A percentile compares a stretch with the other conserved stretches of the same genome.
These are phyloP conservation scores for Darksidea phi DNA, from an alignment of 495 filamentous ascomycete species.

Conservation along the genomic window DNA sequence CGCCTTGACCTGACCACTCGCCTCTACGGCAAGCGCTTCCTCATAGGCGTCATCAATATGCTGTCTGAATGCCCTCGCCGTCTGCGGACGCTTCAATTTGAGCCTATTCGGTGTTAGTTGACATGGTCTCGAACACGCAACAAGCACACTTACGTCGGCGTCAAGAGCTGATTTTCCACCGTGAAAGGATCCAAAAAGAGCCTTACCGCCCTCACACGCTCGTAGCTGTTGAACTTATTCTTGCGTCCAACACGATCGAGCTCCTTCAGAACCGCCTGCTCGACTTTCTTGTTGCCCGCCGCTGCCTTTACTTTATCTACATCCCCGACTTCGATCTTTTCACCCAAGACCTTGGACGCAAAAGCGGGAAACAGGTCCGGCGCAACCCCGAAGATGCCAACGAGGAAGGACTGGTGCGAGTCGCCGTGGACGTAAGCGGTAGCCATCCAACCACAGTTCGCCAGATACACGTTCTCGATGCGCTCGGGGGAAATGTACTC, in stretches of 20 bases:
- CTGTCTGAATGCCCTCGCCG: slow-evolving; percentile 70
- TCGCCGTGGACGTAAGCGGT: slow-evolving; percentile 92
- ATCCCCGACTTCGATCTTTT: slow-evolving; percentile 61
- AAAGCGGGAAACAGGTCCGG: slow-evolving; percentile 77
- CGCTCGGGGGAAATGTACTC: slow-evolving; percentile 98
- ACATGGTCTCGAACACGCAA: neutral
- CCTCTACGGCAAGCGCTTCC: slow-evolving; percentile 48
- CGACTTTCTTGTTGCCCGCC: slow-evolving; percentile 64
- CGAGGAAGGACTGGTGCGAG: slow-evolving; percentile 74
- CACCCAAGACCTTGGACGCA: slow-evolving; percentile 69
- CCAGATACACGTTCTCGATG: slow-evolving; percentile 89
- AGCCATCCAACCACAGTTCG: slow-evolving; percentile 70
- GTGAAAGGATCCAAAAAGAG: slow-evolving; percentile 87
- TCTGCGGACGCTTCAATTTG: slow-evolving; percentile 90
- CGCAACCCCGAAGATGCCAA: slow-evolving; percentile 84
- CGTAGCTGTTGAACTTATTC: slow-evolving; percentile 85
- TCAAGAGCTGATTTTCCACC: slow-evolving; percentile 91
- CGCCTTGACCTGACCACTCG: slow-evolving; percentile 47
- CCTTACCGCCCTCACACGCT: slow-evolving; percentile 72
- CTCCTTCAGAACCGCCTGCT: slow-evolving; percentile 71
- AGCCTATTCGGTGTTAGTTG: slow-evolving; percentile 59
- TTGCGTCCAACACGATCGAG: slow-evolving; percentile 77
- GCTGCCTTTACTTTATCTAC: slow-evolving; percentile 63
- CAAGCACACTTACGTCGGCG: slow-evolving; percentile 78
- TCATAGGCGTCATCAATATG: slow-evolving; percentile 81